These are phyloP conservation scores for Cryptosporidium sp. DNA, from an alignment of 169 alveolate genomes.

Conservation along the genomic window DNA sequence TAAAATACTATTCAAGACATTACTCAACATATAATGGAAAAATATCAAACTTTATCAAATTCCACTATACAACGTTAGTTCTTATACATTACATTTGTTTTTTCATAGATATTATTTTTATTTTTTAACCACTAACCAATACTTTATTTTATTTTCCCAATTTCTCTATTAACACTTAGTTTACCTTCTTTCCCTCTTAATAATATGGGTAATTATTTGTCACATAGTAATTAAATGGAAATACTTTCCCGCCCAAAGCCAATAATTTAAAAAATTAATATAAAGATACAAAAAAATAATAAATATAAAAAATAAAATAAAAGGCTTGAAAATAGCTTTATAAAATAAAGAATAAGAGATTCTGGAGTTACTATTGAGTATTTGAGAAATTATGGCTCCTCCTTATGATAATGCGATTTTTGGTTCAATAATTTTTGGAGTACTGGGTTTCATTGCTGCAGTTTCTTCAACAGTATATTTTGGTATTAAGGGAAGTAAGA, in stretches of 20 bases:
- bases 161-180: background rate
- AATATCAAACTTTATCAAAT: background rate
- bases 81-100: background rate
- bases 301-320: background rate
- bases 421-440: constrained; percentile 62
- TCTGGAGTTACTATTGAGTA: background rate
- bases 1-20: constrained; percentile 4
- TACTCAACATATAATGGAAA: background rate
- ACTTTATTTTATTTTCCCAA: background rate
- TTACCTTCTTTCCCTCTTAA: background rate
- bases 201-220: background rate
- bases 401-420: constrained; percentile 66
- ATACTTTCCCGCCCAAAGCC: constrained; percentile 19
- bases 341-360: background rate
- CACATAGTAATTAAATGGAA: background rate
- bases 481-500: constrained; percentile 71
- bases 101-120: background rate
- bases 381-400: constrained; percentile 38
- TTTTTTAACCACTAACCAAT: background rate
- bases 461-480: constrained; percentile 56
- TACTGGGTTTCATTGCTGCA: constrained; percentile 69
- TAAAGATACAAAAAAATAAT: constrained; percentile 14
- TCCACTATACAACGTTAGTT: background rate
- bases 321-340: background rate
- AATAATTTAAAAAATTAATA: background rate